phyloP scores from a whole-genome alignment of 2,329 filamentous ascomycete species.

The Domatiomyces catenatus region DNA sequence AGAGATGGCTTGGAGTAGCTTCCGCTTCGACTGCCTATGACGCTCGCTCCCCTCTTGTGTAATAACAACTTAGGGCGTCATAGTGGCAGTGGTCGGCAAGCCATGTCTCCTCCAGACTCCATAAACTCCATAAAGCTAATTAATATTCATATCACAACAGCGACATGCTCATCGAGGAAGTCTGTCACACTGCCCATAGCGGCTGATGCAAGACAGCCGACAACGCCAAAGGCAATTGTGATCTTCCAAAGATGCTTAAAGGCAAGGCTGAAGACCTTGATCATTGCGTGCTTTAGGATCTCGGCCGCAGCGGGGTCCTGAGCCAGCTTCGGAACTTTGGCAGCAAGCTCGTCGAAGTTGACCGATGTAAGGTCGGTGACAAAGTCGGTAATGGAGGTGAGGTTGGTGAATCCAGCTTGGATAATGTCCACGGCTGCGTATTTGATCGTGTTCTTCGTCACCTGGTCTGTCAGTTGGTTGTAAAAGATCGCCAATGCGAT shows the following conservation, averaged over 20 bases:
- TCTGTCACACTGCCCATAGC: constrained; percentile 1
- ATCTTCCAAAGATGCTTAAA: constrained; percentile 1
- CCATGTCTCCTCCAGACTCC: background rate
- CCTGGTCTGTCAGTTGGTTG: constrained; percentile 1
- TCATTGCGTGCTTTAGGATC: background rate
- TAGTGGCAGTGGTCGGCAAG: background rate
- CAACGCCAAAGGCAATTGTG: constrained; percentile 4
- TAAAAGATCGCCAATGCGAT: constrained; percentile 3
- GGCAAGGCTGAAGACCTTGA: background rate
- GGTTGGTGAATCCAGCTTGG: background rate
- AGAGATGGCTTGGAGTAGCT: too few species aligned
- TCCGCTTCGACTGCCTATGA: too few species aligned
- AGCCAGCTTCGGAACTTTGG: background rate
- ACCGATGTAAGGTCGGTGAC: background rate
- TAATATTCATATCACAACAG: constrained; percentile 29
- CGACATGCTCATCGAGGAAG: constrained; percentile 41
- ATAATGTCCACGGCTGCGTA: background rate
- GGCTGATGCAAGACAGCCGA: constrained; percentile 1
- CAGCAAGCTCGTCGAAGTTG: background rate
- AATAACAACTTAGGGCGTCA: background rate
- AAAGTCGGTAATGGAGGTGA: background rate
- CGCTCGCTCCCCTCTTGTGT: too few species aligned
- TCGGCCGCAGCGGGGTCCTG: background rate
- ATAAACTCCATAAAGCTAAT: background rate
- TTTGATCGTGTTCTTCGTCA: constrained; percentile 1